phyloP scores from a whole-genome alignment of 148 eudicot genomes.

The Fagopyrum homotropicum region DNA sequence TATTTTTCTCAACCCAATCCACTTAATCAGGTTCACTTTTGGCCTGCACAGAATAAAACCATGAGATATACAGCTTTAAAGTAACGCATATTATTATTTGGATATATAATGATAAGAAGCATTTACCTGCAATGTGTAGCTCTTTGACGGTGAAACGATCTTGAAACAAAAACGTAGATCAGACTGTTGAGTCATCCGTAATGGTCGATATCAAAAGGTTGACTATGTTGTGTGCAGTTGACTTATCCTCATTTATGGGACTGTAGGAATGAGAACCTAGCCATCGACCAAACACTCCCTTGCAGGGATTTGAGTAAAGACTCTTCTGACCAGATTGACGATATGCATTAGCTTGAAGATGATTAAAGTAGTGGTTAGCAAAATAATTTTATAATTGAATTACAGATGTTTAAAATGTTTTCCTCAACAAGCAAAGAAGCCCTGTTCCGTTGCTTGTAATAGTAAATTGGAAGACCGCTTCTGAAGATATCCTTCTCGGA shows the following conservation, averaged over 20 bases:
- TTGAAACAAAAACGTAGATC: conserved; percentile 92
- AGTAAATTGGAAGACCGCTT: conserved; percentile 94
- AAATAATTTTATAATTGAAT: background rate
- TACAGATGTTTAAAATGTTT: background rate
- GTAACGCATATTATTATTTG: background rate
- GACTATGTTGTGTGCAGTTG: conserved; percentile 88
- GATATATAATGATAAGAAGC: background rate
- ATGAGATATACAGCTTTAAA: background rate
- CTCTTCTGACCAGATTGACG: conserved; percentile 11
- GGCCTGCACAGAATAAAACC: conserved; percentile 46
- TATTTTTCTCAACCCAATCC: conserved; percentile 95
- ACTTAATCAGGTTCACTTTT: conserved; percentile 72
- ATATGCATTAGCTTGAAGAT: background rate
- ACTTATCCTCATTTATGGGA: conserved; percentile 62
- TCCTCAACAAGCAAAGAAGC: conserved; percentile 51
- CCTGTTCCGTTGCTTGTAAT: conserved; percentile 78
- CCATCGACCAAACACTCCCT: conserved; percentile 83
- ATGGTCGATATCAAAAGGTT: conserved; percentile 86
- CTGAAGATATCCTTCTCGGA: conserved; percentile 86
- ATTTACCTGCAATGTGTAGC: conserved; percentile 81
- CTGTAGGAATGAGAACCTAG: conserved; percentile 76
- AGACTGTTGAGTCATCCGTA: conserved; percentile 77
- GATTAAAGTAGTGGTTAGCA: background rate
- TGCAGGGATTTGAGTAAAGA: conserved; percentile 43
- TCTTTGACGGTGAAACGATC: conserved; percentile 87